Conservation (phyloP, 2,329 filamentous ascomycete species). For the Phaeosphaeriaceae sp. region DNA sequence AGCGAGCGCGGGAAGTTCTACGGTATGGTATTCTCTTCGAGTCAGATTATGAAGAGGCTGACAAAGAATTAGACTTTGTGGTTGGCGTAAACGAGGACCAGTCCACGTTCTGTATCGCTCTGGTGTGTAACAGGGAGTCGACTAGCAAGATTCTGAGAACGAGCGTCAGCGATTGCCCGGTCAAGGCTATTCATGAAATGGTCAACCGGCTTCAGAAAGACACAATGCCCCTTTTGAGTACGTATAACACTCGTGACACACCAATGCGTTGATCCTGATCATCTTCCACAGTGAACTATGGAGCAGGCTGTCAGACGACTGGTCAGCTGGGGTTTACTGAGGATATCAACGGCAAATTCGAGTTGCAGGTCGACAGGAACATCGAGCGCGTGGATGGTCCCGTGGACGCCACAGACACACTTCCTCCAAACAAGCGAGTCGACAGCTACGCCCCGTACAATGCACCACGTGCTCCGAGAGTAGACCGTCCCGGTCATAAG, state of each 20-base stretch:
- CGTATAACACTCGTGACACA: not conserved
- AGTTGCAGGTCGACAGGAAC: constrained; percentile 3
- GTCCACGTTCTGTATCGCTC: constrained; percentile 87
- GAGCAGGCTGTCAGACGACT: constrained; percentile 23
- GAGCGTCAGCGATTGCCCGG: constrained; percentile 76
- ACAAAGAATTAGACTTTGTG: constrained; percentile 25
- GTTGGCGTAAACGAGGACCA: constrained; percentile 14
- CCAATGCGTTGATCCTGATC: constrained; percentile 1
- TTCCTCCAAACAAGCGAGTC: not conserved
- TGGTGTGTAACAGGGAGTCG: constrained; percentile 82
- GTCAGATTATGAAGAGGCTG: not conserved
- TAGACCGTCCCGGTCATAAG: constrained; percentile 3
- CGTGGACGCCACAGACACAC: constrained; percentile 20
- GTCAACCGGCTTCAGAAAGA: constrained; percentile 31
- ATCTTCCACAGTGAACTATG: constrained; percentile 19
- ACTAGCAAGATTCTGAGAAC: constrained; percentile 77
- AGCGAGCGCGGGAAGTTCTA: constrained; percentile 34
- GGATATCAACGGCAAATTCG: constrained; percentile 10
- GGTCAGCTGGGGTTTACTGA: constrained; percentile 25
- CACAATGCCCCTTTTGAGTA: constrained; percentile 30
- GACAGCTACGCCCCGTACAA: constrained; percentile 6
- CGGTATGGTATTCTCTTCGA: constrained; percentile 8
- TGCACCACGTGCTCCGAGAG: constrained; percentile 6
- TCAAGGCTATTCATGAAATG: constrained; percentile 58
- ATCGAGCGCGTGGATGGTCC: constrained; percentile 9